Percentiles rank a stretch among this genome's conserved stretches.
Evolutionary conservation across 495 filamentous ascomycete genomes (phyloP).

Genomic region (Penicillium bialowiezense): DNA sequence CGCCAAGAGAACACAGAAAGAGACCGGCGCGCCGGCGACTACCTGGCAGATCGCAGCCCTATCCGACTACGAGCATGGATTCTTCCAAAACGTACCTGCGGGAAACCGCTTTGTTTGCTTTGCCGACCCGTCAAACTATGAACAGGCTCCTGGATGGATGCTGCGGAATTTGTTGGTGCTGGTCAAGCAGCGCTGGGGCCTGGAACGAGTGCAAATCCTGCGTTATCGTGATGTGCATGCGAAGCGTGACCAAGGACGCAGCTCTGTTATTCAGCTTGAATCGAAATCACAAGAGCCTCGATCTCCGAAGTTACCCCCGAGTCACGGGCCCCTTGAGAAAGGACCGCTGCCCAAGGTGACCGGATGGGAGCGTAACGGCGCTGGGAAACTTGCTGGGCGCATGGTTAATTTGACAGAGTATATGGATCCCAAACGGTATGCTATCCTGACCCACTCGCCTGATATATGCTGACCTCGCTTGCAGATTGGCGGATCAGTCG

Average conservation of each 20-base stretch:
- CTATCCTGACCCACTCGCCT: neutral
- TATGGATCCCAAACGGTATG: constrained; percentile 77
- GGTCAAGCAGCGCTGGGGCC: constrained; percentile 75
- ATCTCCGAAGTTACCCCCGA: constrained; percentile 24
- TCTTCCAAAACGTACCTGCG: constrained; percentile 67
- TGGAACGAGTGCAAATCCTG: constrained; percentile 77
- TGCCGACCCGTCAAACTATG: constrained; percentile 88
- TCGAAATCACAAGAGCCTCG: constrained; percentile 38
- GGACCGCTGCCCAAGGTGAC: constrained; percentile 76
- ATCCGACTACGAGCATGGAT: constrained; percentile 76
- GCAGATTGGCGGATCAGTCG: constrained; percentile 83
- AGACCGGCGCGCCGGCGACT: neutral
- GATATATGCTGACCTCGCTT: neutral
- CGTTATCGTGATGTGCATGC: constrained; percentile 83
- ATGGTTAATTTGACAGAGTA: constrained; percentile 81
- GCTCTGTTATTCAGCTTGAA: constrained; percentile 68
- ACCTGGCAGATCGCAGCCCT: constrained; percentile 73
- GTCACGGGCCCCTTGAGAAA: constrained; percentile 65
- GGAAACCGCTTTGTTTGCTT: constrained; percentile 81
- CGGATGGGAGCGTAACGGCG: constrained; percentile 86
- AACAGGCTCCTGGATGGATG: constrained; percentile 85
- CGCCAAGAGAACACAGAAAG: neutral
- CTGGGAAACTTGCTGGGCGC: constrained; percentile 70
- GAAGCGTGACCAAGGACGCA: constrained; percentile 72
- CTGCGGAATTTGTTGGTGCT: constrained; percentile 85